phyloP scores from a whole-genome alignment of 176 grass and related monocot species.

The Hyparrhenia diplandra region DNA sequence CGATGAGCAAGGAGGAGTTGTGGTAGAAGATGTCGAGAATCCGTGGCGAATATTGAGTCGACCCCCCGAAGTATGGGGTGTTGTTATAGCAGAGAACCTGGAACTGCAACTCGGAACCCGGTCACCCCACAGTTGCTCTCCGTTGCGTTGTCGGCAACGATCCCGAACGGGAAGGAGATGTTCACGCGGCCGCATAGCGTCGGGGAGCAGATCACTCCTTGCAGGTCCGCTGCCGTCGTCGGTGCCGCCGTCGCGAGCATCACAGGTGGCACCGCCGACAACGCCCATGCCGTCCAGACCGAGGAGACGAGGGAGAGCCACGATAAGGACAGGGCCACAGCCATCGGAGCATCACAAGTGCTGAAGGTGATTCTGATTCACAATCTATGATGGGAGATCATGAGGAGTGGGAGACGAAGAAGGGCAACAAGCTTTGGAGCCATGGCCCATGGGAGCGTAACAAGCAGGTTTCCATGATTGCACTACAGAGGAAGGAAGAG shows the following conservation, averaged over 20 bases:
- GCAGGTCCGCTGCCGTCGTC: too few species aligned
- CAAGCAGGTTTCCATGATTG: too few species aligned
- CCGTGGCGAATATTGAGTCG: fast-evolving
- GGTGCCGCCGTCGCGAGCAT: too few species aligned
- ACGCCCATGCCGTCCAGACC: not conserved
- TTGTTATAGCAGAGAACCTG: not conserved
- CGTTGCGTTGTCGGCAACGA: not conserved
- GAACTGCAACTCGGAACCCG: not conserved
- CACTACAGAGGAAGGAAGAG: too few species aligned
- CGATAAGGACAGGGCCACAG: not conserved
- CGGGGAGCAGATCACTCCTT: not conserved
- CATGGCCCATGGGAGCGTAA: too few species aligned
- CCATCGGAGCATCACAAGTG: not conserved
- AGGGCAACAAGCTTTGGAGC: too few species aligned
- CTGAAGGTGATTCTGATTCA: not conserved
- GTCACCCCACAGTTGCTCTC: fast-evolving
- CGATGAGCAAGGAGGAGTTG: conserved; percentile 2
- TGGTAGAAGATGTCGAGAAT: conserved; percentile 12
- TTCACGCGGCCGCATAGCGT: not conserved
- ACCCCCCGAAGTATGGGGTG: not conserved
- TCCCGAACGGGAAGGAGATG: not conserved
- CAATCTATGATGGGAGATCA: too few species aligned
- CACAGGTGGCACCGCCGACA: too few species aligned
- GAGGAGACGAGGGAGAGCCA: not conserved
- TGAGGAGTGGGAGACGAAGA: too few species aligned